Evolutionary conservation across 306 rosid species (phyloP).

Genomic region (Corylus avellana): DNA sequence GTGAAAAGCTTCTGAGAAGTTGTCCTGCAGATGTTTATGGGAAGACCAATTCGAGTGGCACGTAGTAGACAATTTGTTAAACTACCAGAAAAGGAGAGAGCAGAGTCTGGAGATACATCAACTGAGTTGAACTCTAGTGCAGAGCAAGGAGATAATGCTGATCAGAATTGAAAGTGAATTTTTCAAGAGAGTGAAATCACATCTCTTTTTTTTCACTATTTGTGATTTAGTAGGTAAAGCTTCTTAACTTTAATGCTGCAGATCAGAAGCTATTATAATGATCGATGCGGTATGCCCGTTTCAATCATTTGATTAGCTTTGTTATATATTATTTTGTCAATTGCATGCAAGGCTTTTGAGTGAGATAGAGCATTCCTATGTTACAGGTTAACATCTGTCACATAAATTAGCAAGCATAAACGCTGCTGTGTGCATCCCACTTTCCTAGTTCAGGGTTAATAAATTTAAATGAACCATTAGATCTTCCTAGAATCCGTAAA

Average conservation of each 20-base stretch:
- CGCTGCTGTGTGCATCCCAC: neutral
- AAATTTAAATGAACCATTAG: neutral
- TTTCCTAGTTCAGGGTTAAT: neutral
- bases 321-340: conserved; percentile 11
- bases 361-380: conserved; percentile 19
- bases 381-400: conserved; percentile 3
- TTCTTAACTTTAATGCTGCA: conserved; percentile 13
- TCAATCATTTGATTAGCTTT: conserved; percentile 12
- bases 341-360: conserved; percentile 14
- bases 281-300: conserved; percentile 28
- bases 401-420: neutral
- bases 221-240: conserved; percentile 17
- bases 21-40: conserved; percentile 66
- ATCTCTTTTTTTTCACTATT: neutral
- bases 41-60: conserved; percentile 69
- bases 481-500: neutral
- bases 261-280: conserved; percentile 15
- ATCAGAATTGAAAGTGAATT: conserved; percentile 26
- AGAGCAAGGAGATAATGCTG: conserved; percentile 41
- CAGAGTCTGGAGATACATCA: conserved; percentile 41
- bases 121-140: conserved; percentile 38
- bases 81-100: conserved; percentile 38
- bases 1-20: conserved; percentile 20
- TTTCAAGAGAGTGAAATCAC: neutral
- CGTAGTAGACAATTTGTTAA: conserved; percentile 70